phyloP scores from a whole-genome alignment of 2,329 filamentous ascomycete species.

The Alternaria dauci region DNA sequence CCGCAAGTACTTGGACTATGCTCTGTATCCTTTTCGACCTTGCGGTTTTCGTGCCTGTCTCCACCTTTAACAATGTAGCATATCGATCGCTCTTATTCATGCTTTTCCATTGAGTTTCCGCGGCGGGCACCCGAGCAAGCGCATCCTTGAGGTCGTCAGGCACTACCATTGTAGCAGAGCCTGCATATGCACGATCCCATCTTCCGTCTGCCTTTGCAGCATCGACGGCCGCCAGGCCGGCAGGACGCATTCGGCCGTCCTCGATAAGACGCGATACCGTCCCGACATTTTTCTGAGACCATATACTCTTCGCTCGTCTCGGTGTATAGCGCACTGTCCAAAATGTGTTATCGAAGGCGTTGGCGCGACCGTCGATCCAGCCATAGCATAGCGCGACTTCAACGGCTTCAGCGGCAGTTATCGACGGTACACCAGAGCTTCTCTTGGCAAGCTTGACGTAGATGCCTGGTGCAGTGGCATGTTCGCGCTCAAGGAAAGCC shows the following conservation, averaged over 20 bases:
- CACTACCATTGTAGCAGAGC: conserved; percentile 57
- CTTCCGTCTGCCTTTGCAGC: conserved; percentile 65
- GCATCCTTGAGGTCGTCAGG: conserved; percentile 61
- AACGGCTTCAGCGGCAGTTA: conserved; percentile 61
- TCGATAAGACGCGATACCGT: conserved; percentile 58
- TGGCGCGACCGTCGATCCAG: conserved; percentile 69
- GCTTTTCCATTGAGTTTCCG: conserved; percentile 53
- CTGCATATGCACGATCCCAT: conserved; percentile 66
- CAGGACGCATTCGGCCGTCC: conserved; percentile 59
- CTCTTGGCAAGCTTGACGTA: conserved; percentile 63
- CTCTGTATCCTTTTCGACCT: conserved; percentile 53
- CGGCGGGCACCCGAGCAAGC: conserved; percentile 49
- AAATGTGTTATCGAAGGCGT: conserved; percentile 55
- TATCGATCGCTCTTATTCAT: conserved; percentile 60
- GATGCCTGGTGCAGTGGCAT: conserved; percentile 50
- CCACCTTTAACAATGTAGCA: conserved; percentile 56
- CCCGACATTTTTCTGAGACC: conserved; percentile 68
- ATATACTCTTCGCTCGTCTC: conserved; percentile 62
- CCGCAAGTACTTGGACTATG: conserved; percentile 45
- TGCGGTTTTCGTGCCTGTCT: conserved; percentile 50
- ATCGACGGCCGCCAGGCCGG: conserved; percentile 62
- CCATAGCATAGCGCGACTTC: conserved; percentile 67
- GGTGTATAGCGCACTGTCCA: conserved; percentile 68
- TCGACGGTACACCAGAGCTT: conserved; percentile 52
- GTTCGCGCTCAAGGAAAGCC: conserved; percentile 48